Base-by-base conservation (phyloP, 805 yeast genomes). In the Torulaspora gathmanii region DNA sequence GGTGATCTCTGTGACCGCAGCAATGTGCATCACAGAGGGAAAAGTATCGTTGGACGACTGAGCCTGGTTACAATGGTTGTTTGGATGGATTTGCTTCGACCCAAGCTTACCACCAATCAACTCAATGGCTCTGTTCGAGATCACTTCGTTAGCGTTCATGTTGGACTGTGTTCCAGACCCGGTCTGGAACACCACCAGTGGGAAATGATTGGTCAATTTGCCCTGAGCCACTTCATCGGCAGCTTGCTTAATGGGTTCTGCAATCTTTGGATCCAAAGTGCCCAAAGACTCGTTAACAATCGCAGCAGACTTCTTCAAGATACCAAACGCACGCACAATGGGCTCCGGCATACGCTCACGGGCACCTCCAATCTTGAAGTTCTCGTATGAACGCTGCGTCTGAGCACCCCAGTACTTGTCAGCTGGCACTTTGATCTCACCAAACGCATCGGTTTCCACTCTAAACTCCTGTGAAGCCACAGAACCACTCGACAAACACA, bases 11-110 rank as follows among this genome's bases (percentile, higher is more conserved):
- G 85, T 78, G 52, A 90, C 96, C 15, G 98, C 96, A 46, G 99
- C 97, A 70, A 93, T 91, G 74, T 93, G 99, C 99, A 93, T 93
- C 45, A 91, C 99, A 29, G 99, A 90, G 57, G 99, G 99, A 86
- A 93, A 93, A 44, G 98, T 93, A 72, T 93, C 99, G 69, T 93
- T 93, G 37, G 96, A 88, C n/a, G 96, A 87, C 73, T 93, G 98
- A 15, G 96, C 86, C 87, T 88, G 90, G 77, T 93, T 93, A 61
- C 90, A 95, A 72, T 93, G 98, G 70, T 93, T 98, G 72, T 93
- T 93, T 55, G 99, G 99, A 71, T 93, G 99, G 45, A 93, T 96
- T 52, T 71, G 77, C 75, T 93, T 93, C 51, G 96, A 83, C 50
- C 99, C 99, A 63, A 84, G 71, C 63, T 75, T 77, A 50, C 98